These are phyloP conservation scores for Eucalyptus regnans DNA, from an alignment of 345 rosid genomes.

Conservation along the genomic window DNA sequence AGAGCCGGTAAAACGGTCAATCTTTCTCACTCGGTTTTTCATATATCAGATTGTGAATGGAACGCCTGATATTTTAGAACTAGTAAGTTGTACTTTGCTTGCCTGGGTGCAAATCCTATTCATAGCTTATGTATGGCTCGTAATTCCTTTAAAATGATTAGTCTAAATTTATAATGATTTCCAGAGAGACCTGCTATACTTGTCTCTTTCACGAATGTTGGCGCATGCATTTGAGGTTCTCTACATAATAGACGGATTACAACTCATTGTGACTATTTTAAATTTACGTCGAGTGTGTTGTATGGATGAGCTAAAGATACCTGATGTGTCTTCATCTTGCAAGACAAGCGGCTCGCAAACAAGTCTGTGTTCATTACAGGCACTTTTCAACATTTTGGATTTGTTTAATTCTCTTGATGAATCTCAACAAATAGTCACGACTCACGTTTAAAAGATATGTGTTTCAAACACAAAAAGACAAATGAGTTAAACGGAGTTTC, in stretches of 20 bases:
- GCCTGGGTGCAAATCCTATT: neutral
- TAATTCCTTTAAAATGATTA: neutral
- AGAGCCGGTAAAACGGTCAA: neutral
- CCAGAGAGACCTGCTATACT: neutral
- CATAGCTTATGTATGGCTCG: neutral
- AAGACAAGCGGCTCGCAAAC: neutral
- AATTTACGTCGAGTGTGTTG: neutral
- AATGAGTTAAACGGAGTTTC: too few relatives aligned
- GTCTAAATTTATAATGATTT: neutral
- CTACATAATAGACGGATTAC: neutral
- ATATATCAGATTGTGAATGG: neutral
- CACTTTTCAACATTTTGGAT: neutral
- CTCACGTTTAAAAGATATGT: neutral
- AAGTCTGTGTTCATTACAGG: neutral
- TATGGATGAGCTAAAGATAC: neutral
- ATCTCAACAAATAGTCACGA: neutral
- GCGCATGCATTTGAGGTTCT: neutral
- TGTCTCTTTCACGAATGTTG: neutral
- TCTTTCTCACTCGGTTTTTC: neutral
- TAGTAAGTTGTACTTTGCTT: neutral
- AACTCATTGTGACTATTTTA: neutral
- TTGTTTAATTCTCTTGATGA: neutral
- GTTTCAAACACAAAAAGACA: neutral
- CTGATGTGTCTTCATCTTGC: neutral
- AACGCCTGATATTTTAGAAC: neutral